Evolutionary conservation across 2,329 filamentous ascomycete species (phyloP).

Genomic region (Diplodia scrobiculata): DNA sequence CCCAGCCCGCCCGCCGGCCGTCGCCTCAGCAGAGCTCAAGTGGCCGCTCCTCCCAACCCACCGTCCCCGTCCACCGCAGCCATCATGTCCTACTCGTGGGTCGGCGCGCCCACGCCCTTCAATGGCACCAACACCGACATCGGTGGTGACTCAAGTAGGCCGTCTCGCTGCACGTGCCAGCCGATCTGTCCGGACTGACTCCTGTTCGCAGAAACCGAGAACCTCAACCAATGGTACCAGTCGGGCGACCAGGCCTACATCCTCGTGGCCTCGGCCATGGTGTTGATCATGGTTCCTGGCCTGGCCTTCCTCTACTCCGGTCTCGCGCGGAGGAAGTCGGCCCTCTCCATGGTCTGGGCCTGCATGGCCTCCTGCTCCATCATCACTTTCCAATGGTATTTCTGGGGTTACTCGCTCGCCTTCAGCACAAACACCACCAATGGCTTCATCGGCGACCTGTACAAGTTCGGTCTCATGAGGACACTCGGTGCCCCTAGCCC

Average conservation of each 20-base stretch:
- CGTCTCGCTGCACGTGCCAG: neutral
- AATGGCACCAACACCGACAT: slow-evolving; percentile 61
- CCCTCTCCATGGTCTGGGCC: slow-evolving; percentile 94
- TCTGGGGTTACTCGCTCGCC: slow-evolving; percentile 96
- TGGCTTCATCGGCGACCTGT: slow-evolving; percentile 87
- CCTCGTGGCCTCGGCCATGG: slow-evolving; percentile 85
- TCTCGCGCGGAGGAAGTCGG: slow-evolving; percentile 95
- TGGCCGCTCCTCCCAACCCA: neutral
- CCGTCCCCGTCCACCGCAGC: neutral
- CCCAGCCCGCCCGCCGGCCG: neutral
- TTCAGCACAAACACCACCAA: slow-evolving; percentile 81
- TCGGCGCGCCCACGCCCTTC: slow-evolving; percentile 50
- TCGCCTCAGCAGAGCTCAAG: neutral
- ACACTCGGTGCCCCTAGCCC: slow-evolving; percentile 82
- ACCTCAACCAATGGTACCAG: slow-evolving; percentile 94
- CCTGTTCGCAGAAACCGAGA: slow-evolving; percentile 65
- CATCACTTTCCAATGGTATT: slow-evolving; percentile 98
- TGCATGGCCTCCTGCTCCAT: slow-evolving; percentile 92
- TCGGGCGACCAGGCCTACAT: slow-evolving; percentile 94
- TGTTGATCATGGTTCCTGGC: slow-evolving; percentile 93
- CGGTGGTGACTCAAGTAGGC: slow-evolving; percentile 78
- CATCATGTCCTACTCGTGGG: slow-evolving; percentile 54
- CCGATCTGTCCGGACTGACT: slow-evolving; percentile 15
- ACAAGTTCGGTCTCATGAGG: slow-evolving; percentile 85
- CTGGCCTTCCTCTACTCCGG: slow-evolving; percentile 98